Evolutionary conservation across 257 asterid species (phyloP), one percentile per base, ranked within the genome.

Genomic region (Oldenlandia corymbosa): DNA sequence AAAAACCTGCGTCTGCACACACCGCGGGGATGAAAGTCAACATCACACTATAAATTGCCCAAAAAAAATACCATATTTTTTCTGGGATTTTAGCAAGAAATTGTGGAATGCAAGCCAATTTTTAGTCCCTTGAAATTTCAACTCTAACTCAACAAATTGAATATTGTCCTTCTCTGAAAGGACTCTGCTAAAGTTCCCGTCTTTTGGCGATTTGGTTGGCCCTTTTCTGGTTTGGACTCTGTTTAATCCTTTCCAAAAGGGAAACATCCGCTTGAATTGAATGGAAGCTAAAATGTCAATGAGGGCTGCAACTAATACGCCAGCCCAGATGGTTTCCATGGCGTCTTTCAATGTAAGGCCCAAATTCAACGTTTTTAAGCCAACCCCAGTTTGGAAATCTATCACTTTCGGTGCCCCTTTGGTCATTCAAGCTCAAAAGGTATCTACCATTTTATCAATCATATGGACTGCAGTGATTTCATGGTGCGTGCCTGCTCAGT

Each of bases 381-480:
- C 82, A 24, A 62, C 58, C 60, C 70, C 74, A 56, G 54, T 65
- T 37, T 60, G 70, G 26, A 70, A 21, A 24, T 63, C 63, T 17
- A 18, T 36, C 65, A 32, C 66, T 3, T 65, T 13, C 32, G 50
- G 36, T 30, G 20, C 30, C 69, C 58, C 50, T 36, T 56, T 70
- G 16, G 32, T 48, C 46, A 24, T 86, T 72, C 69, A 66, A 71
- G 85, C 93, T 78, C 95, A 85, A 60, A 82, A 80, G 97, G 97
- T 88, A 58, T 39, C 68, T 54, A 18, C 4, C 26, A 17, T 54
- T 24, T 21, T 66, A 34, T 60, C 42, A 46, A 8, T 32, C 62
- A 2, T 24, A 3, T 28, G 32, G 37, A 18, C 18, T 41, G 21
- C 42, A 63, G 7, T 30, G 8, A 2, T 10, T 17, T 16, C 28